Percentiles rank a stretch among this genome's conserved stretches.
Conservation (phyloP, 345 rosid species). For the Sonneratia alba region DNA sequence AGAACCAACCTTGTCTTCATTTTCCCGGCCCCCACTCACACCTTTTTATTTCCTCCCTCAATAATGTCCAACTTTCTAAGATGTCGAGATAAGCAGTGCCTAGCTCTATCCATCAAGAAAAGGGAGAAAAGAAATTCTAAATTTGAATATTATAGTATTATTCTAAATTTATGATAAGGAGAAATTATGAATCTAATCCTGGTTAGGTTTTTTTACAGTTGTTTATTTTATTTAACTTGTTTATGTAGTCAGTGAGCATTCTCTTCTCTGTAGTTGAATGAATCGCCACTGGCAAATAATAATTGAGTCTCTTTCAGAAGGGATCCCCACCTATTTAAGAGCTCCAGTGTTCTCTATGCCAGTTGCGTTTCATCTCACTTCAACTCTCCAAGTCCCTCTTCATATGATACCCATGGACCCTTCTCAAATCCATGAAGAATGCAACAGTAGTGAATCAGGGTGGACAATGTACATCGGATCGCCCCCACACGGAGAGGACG, state of each 20-base stretch:
- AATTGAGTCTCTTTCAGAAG: background rate
- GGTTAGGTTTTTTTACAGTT: no score
- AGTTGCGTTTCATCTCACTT: background rate
- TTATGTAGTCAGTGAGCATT: no score
- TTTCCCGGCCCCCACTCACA: background rate
- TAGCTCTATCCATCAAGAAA: background rate
- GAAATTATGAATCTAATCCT: no score
- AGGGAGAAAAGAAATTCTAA: no score
- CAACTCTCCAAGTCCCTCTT: background rate
- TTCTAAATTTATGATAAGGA: no score
- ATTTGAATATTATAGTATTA: no score
- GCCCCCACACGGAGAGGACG: slow-evolving; percentile 14
- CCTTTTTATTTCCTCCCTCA: background rate
- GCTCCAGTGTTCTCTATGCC: background rate
- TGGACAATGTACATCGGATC: slow-evolving; percentile 69
- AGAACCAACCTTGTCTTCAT: no score
- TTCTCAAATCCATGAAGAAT: slow-evolving; percentile 22
- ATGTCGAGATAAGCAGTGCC: slow-evolving; percentile 11
- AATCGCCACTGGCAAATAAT: background rate
- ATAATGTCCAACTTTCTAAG: slow-evolving; percentile 20
- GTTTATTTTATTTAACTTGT: no score
- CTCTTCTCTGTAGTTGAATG: background rate
- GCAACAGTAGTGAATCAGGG: slow-evolving; percentile 59
- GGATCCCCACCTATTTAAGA: slow-evolving; percentile 12
- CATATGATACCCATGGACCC: slow-evolving; percentile 23